Base-by-base conservation (phyloP, 2,329 filamentous ascomycete species). In the Cordyceps fumosorosea region DNA sequence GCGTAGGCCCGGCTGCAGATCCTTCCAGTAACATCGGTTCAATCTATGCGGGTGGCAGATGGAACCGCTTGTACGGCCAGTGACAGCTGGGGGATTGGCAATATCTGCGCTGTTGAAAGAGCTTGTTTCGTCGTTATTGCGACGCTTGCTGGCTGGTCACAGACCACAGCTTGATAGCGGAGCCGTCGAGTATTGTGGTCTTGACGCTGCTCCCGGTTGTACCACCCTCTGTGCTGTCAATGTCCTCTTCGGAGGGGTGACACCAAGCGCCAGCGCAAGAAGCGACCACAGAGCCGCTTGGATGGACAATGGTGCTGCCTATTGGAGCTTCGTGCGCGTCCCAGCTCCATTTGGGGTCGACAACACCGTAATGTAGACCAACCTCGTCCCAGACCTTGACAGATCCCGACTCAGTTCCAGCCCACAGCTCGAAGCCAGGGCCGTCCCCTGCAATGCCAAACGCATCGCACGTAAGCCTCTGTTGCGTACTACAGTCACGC, bases 301-400 rank as follows among this genome's bases (percentile, higher is more conserved):
- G 70, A 66, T 86, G 84, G 62, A 86, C 69, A 16, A 76, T 74
- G 8, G 80, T 75, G 48, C 78, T 80, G 10, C 81, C 81, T 0
- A 85, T 74, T 0, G 81, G 77, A 1, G 79, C 76, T 5, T 69
- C 69, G 62, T 82, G 78, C 0, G 77, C 77, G 22, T 74, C 67
- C 79, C 81, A 85, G n/a, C 70, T 68, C 81, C 82, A 85, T 0
- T 76, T 72, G 3, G 78, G 76, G 29, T 74, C 68, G 24, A 76
- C 69, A 7, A 75, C 72, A 18, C 83, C 84, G 51, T 75, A 77
- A 3, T 65, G 66, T 45, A 70, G 73, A 29, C 84, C 84, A 0
- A 86, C 80, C 12, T 77, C 76, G 50, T 87, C 82, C 81, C 84
- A 88, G 7, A 87, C 79, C 51, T 77, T 76, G n/a, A 86, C 80